A percentile compares a stretch with the other conserved stretches of the same genome.
These are phyloP conservation scores for Xylaria sp. DNA, from an alignment of 2,329 filamentous ascomycete genomes.

Conservation along the genomic window DNA sequence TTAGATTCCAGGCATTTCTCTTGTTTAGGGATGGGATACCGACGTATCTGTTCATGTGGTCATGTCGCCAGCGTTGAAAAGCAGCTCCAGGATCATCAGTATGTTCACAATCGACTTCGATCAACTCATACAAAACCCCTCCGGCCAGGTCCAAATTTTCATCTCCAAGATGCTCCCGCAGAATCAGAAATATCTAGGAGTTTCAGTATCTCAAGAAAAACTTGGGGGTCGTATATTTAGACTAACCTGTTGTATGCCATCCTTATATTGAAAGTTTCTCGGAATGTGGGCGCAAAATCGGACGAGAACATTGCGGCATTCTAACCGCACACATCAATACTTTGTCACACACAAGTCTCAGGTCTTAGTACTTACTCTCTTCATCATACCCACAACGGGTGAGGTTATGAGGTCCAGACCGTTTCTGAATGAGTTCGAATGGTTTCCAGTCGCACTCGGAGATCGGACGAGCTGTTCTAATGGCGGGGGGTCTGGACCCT, in stretches of 20 bases:
- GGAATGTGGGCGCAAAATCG: constrained; percentile 57
- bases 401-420: constrained; percentile 42
- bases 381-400: constrained; percentile 45
- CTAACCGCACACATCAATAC: constrained; percentile 40
- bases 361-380: constrained; percentile 41
- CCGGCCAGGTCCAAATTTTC: constrained; percentile 57
- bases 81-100: constrained; percentile 58
- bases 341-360: no score
- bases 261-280: constrained; percentile 58
- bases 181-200: constrained; percentile 54
- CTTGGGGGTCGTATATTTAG: constrained; percentile 12
- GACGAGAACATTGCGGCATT: constrained; percentile 58
- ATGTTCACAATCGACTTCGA: constrained; percentile 57
- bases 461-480: constrained; percentile 2
- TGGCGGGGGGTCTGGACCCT: neutral
- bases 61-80: constrained; percentile 59
- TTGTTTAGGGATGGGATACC: constrained; percentile 5
- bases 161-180: constrained; percentile 57
- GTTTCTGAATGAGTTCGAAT: constrained; percentile 38
- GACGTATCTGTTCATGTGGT: constrained; percentile 58
- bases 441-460: constrained; percentile 36
- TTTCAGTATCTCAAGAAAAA: constrained; percentile 23
- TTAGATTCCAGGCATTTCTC: constrained; percentile 9
- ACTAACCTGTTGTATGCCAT: constrained; percentile 56
- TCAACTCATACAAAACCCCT: constrained; percentile 59